phyloP scores from a whole-genome alignment of 2,329 filamentous ascomycete species.

The Paramyrothecium roridum region DNA sequence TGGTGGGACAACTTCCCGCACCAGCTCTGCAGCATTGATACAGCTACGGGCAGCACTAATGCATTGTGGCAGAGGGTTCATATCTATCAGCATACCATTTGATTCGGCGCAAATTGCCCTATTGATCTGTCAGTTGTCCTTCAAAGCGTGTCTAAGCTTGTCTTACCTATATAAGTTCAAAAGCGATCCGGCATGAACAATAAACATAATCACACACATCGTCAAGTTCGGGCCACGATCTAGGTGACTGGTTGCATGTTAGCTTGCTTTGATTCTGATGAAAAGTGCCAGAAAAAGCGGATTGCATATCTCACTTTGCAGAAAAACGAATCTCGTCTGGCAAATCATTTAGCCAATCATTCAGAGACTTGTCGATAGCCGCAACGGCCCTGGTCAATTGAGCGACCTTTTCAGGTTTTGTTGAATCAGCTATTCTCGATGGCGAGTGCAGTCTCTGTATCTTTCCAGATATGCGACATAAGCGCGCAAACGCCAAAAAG shows the following conservation, averaged over 20 bases:
- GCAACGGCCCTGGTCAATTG: not conserved
- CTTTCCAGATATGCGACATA: conserved; percentile 20
- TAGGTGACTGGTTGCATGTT: not conserved
- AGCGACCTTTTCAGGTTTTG: not conserved
- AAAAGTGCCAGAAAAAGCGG: not conserved
- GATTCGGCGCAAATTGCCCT: not conserved
- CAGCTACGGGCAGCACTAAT: conserved; percentile 19
- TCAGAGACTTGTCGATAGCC: not conserved
- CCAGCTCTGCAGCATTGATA: conserved; percentile 20
- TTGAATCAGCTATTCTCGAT: conserved; percentile 7
- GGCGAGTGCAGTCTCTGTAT: conserved; percentile 19
- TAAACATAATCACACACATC: conserved; percentile 24
- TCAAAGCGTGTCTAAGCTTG: too few relatives aligned
- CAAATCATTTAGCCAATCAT: conserved; percentile 4
- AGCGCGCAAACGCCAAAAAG: conserved; percentile 20
- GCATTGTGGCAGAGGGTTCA: conserved; percentile 15
- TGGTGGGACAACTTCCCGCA: conserved; percentile 15
- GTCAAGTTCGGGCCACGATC: conserved; percentile 13
- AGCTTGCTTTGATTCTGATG: conserved; percentile 1
- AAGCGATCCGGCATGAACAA: conserved; percentile 21
- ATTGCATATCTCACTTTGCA: conserved; percentile 2
- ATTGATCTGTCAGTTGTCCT: not conserved
- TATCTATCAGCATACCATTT: not conserved
- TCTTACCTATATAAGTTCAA: conserved; percentile 17
- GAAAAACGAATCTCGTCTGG: conserved; percentile 22